A percentile compares a stretch with the other conserved stretches of the same genome.
phyloP scores from a whole-genome alignment of 1,284 basidiomycete species.

The Cryptococcus jaspeensis region DNA sequence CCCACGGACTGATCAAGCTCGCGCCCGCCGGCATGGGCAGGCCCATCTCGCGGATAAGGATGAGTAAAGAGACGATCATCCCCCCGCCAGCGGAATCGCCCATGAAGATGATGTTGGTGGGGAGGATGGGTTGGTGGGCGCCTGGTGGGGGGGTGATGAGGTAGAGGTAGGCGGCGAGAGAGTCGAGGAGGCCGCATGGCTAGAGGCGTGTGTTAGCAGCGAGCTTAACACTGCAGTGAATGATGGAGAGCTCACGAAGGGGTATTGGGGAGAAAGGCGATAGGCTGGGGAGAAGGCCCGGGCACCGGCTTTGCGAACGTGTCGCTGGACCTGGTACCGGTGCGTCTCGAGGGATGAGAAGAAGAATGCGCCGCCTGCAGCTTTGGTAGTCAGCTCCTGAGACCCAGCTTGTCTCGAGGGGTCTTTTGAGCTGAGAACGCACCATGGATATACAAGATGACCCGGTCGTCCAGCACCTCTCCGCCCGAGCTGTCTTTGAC shows the following conservation, averaged over 20 bases:
- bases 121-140: slow-evolving; percentile 73
- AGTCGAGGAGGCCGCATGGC: slow-evolving; percentile 53
- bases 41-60: slow-evolving; percentile 79
- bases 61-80: slow-evolving; percentile 75
- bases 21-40: slow-evolving; percentile 82
- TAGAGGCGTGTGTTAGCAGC: slow-evolving; percentile 24
- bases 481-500: slow-evolving; percentile 40
- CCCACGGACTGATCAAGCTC: slow-evolving; percentile 83
- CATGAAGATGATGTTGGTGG: slow-evolving; percentile 75
- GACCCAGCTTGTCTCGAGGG: neutral
- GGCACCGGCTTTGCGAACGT: slow-evolving; percentile 84
- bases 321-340: slow-evolving; percentile 79
- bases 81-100: slow-evolving; percentile 95
- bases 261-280: slow-evolving; percentile 85
- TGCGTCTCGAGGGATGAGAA: slow-evolving; percentile 47
- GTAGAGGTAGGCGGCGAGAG: slow-evolving; percentile 59
- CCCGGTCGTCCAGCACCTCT: slow-evolving; percentile 43
- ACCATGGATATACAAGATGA: slow-evolving; percentile 52
- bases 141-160: slow-evolving; percentile 66
- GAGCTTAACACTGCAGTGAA: neutral
- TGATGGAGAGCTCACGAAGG: slow-evolving; percentile 72
- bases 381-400: slow-evolving; percentile 1
- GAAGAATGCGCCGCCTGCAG: slow-evolving; percentile 49
- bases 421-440: slow-evolving; percentile 15
- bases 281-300: slow-evolving; percentile 78